A percentile compares a stretch with the other conserved stretches of the same genome.
These are phyloP conservation scores for Claviceps sp. DNA, from an alignment of 2,329 filamentous ascomycete species.

Conservation along the genomic window DNA sequence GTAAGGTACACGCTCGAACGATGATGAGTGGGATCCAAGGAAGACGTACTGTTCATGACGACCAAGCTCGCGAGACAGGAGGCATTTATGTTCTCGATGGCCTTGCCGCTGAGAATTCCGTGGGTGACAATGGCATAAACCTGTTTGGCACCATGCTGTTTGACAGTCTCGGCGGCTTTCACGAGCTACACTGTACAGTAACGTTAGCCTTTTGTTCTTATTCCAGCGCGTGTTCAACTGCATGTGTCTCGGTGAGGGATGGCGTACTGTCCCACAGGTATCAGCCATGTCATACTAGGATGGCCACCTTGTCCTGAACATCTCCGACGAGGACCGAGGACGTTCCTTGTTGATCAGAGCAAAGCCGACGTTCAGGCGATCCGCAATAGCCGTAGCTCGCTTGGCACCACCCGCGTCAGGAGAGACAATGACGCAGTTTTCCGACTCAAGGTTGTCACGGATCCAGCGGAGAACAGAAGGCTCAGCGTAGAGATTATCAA, in stretches of 20 bases:
- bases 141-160: constrained; percentile 72
- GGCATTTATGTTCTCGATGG: constrained; percentile 73
- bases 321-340: constrained; percentile 84
- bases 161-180: constrained; percentile 83
- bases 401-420: constrained; percentile 93
- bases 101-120: constrained; percentile 77
- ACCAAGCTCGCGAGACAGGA: constrained; percentile 67
- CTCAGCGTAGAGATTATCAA: constrained; percentile 79
- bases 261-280: constrained; percentile 63
- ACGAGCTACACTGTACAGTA: constrained; percentile 23
- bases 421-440: constrained; percentile 85
- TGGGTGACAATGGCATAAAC: constrained; percentile 94
- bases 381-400: constrained; percentile 83
- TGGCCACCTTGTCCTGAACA: constrained; percentile 79
- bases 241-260: neutral
- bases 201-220: neutral
- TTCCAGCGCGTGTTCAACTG: neutral
- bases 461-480: constrained; percentile 89
- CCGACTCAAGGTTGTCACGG: constrained; percentile 64
- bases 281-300: constrained; percentile 98
- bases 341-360: constrained; percentile 96
- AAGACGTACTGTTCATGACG: constrained; percentile 65
- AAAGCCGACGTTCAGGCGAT: constrained; percentile 79
- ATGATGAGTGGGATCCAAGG: neutral
- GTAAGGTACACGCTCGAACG: constrained; percentile 1